phyloP scores from a whole-genome alignment of 306 rosid species.

The Canavalia gladiata region DNA sequence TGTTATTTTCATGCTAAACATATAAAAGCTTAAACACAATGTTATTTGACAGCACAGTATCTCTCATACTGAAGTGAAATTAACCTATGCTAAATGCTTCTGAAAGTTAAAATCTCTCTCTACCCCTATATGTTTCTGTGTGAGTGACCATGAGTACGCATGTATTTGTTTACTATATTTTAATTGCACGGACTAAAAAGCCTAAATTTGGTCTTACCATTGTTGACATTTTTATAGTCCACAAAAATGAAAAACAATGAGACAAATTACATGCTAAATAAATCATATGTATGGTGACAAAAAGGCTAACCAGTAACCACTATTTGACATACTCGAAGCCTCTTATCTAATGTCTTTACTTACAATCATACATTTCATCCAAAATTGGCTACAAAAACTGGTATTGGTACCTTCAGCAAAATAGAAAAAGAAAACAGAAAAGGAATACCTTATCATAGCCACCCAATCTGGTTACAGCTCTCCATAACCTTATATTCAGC shows the following conservation, averaged over 20 bases:
- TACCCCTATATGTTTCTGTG: background rate
- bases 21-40: too few species aligned
- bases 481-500: constrained; percentile 80
- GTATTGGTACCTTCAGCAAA: constrained; percentile 5
- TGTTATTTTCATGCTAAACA: too few species aligned
- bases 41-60: too few species aligned
- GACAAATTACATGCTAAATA: constrained; percentile 22
- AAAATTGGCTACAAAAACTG: constrained; percentile 29
- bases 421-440: background rate
- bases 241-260: background rate
- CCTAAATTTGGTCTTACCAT: constrained; percentile 7
- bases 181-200: constrained; percentile 7
- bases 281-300: constrained; percentile 17
- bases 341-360: too few species aligned
- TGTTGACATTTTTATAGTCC: background rate
- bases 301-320: constrained; percentile 12
- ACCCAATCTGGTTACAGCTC: constrained; percentile 92
- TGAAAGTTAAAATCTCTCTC: background rate
- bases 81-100: background rate
- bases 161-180: background rate
- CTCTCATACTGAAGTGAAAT: background rate
- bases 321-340: background rate
- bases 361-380: background rate
- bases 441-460: constrained; percentile 95
- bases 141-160: background rate